Conservation (phyloP, 129 eudicot species). For the Centella asiatica region DNA sequence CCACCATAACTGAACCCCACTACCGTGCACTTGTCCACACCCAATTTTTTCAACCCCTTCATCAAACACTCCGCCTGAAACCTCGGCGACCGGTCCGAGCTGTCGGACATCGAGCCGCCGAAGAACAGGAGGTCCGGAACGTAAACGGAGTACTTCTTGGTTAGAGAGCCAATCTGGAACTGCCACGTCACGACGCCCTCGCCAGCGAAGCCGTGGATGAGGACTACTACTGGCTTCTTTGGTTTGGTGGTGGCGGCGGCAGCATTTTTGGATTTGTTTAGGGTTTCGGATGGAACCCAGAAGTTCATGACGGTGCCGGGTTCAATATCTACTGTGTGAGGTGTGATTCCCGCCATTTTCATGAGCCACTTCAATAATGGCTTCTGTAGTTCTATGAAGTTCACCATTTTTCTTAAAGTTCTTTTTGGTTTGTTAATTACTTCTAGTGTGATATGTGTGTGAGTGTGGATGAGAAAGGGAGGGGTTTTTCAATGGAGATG, state of each 20-base stretch:
- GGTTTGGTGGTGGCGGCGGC: constrained; percentile 25
- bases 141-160: constrained; percentile 69
- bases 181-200: constrained; percentile 96
- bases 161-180: constrained; percentile 49
- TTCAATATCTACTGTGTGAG: constrained; percentile 46
- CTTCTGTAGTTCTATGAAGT: constrained; percentile 65
- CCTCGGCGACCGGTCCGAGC: constrained; percentile 56
- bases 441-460: not conserved
- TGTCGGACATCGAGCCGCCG: constrained; percentile 61
- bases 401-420: constrained; percentile 69
- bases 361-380: constrained; percentile 49
- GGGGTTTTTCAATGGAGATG: not conserved
- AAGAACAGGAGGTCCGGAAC: constrained; percentile 90
- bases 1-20: constrained; percentile 97
- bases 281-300: constrained; percentile 69
- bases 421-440: not conserved
- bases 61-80: constrained; percentile 78
- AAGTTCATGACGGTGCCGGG: constrained; percentile 74
- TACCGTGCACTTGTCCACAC: constrained; percentile 53
- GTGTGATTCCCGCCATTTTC: constrained; percentile 70
- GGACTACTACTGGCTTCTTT: constrained; percentile 58
- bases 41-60: constrained; percentile 45
- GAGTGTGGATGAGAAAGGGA: not conserved
- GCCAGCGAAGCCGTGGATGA: constrained; percentile 82
- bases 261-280: constrained; percentile 31